These are phyloP conservation scores for Candida lessepsii DNA, from an alignment of 805 yeast genomes.

Conservation along the genomic window DNA sequence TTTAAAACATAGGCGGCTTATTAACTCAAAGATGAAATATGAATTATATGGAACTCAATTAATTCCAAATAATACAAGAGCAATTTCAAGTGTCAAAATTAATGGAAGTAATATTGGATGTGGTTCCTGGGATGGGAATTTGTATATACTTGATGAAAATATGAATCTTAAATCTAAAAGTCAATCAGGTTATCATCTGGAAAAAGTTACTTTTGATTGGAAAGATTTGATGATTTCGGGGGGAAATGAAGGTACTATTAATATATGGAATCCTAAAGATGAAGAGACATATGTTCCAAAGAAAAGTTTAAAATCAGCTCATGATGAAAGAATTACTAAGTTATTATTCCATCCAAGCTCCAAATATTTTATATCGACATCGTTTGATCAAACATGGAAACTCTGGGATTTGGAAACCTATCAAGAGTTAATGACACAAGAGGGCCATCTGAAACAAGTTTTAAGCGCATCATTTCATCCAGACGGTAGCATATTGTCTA, in stretches of 20 bases:
- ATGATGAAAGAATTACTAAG: constrained; percentile 54
- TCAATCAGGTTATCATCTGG: constrained; percentile 48
- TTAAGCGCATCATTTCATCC: constrained; percentile 60
- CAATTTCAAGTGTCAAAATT: constrained; percentile 58
- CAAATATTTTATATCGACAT: constrained; percentile 59
- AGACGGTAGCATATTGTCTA: constrained; percentile 74
- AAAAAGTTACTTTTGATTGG: constrained; percentile 74
- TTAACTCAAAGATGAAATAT: constrained; percentile 33
- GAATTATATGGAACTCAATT: constrained; percentile 68
- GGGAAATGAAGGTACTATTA: constrained; percentile 38
- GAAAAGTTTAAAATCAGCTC: constrained; percentile 25
- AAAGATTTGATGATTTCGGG: constrained; percentile 28
- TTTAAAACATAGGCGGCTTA: constrained; percentile 46
- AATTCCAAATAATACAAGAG: constrained; percentile 56
- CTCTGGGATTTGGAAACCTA: constrained; percentile 65
- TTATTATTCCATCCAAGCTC: constrained; percentile 67
- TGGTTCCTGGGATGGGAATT: constrained; percentile 83
- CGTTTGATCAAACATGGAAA: constrained; percentile 85
- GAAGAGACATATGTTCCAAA: constrained; percentile 17
- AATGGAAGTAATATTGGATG: constrained; percentile 48
- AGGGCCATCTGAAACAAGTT: constrained; percentile 81
- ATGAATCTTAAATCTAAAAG: constrained; percentile 29
- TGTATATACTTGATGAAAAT: constrained; percentile 48
- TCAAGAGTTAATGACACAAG: constrained; percentile 62
- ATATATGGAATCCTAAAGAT: constrained; percentile 26